Conservation (phyloP, 2,329 filamentous ascomycete genomes). For the Arthroderma sp. region DNA sequence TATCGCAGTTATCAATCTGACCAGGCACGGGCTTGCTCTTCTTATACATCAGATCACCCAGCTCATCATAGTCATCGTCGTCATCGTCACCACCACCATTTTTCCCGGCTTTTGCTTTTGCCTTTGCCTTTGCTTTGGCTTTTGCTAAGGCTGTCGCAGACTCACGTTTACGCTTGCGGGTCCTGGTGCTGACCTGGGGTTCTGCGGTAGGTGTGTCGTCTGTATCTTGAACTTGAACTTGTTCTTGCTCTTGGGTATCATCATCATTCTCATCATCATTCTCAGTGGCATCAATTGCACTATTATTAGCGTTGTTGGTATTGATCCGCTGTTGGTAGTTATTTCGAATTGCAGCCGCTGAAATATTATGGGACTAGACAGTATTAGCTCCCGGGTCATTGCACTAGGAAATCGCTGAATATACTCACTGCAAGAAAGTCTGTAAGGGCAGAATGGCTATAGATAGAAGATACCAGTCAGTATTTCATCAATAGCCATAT, state of each 20-base stretch:
- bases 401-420: not conserved
- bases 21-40: slow-evolving; percentile 53
- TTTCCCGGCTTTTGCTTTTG: slow-evolving; percentile 37
- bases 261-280: slow-evolving; percentile 20
- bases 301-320: slow-evolving; percentile 17
- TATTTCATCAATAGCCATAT: not conserved
- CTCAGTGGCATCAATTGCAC: slow-evolving; percentile 9
- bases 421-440: slow-evolving; percentile 50
- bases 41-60: slow-evolving; percentile 42
- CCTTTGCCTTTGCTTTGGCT: slow-evolving; percentile 34
- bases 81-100: slow-evolving; percentile 30
- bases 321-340: slow-evolving; percentile 42
- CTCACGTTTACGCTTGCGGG: slow-evolving; percentile 44
- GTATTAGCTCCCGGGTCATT: too few species aligned
- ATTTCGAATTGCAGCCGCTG: slow-evolving; percentile 47
- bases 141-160: slow-evolving; percentile 29
- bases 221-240: slow-evolving; percentile 25
- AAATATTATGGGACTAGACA: slow-evolving; percentile 49
- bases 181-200: not conserved
- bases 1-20: slow-evolving; percentile 77
- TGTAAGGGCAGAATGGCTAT: slow-evolving; percentile 50
- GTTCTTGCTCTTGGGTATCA: slow-evolving; percentile 6
- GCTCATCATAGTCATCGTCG: slow-evolving; percentile 35
- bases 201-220: slow-evolving; percentile 21
- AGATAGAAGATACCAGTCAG: slow-evolving; percentile 10